Evolutionary conservation across 306 rosid genomes (phyloP).

Genomic region (Alnus rubra): DNA sequence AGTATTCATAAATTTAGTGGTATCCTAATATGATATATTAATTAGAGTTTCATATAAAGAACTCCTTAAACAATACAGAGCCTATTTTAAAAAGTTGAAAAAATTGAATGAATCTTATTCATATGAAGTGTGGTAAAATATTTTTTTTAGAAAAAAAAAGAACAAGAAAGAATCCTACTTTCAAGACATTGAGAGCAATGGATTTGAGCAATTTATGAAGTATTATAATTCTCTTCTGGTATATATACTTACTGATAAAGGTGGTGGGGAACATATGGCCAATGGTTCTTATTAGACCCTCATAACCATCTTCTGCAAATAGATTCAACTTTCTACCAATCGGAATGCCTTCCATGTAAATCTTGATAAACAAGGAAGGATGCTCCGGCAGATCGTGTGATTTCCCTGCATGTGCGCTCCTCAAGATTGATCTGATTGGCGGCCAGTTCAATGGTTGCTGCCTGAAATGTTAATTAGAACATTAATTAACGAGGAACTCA

Average conservation of each 20-base stretch:
- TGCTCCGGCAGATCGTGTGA: constrained; percentile 25
- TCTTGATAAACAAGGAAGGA: constrained; percentile 59
- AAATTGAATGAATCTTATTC: too few relatives aligned
- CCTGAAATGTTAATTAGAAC: not conserved
- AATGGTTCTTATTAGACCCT: constrained; percentile 52
- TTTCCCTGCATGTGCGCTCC: constrained; percentile 41
- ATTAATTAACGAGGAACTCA: too few relatives aligned
- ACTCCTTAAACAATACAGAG: too few relatives aligned
- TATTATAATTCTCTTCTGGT: not conserved
- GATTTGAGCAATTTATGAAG: not conserved
- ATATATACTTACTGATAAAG: constrained; percentile 55
- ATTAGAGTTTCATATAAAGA: too few relatives aligned
- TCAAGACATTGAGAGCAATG: not conserved
- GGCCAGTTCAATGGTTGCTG: constrained; percentile 39
- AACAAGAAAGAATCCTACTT: not conserved
- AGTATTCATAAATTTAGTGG: too few relatives aligned
- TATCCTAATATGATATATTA: too few relatives aligned
- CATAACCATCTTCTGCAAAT: constrained; percentile 51
- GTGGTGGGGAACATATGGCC: constrained; percentile 77
- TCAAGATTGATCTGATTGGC: constrained; percentile 49
- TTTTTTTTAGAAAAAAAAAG: too few relatives aligned
- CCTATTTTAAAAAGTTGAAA: too few relatives aligned
- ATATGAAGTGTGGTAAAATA: too few relatives aligned
- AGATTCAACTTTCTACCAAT: constrained; percentile 75
- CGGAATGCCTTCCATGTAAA: constrained; percentile 83